Conservation (phyloP, 805 yeast species). For the Saccharomycopsis microspora region DNA sequence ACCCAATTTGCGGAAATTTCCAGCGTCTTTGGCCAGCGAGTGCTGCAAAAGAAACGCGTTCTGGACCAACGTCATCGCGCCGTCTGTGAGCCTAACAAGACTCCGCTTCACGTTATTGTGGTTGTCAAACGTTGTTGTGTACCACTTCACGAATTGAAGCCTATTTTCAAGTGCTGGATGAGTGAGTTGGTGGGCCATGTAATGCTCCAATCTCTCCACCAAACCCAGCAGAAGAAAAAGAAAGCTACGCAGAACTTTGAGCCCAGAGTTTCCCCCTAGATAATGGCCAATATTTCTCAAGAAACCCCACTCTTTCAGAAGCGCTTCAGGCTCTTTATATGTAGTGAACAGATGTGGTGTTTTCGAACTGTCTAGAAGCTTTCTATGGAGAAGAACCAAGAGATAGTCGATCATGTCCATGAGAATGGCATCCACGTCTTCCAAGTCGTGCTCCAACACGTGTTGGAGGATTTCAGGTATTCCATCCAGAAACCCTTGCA, state of each 20-base stretch:
- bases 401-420: slow-evolving; percentile 65
- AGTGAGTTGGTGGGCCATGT: slow-evolving; percentile 59
- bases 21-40: slow-evolving; percentile 19
- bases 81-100: slow-evolving; percentile 63
- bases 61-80: slow-evolving; percentile 57
- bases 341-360: slow-evolving; percentile 58
- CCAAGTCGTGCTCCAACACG: slow-evolving; percentile 45
- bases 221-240: slow-evolving; percentile 53
- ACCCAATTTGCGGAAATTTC: slow-evolving; percentile 2
- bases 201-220: slow-evolving; percentile 55
- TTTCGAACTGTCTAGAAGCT: slow-evolving; percentile 66
- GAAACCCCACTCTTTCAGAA: slow-evolving; percentile 73
- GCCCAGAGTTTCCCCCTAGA: slow-evolving; percentile 64
- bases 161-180: slow-evolving; percentile 31
- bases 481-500: slow-evolving; percentile 25
- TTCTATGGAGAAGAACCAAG: slow-evolving; percentile 59
- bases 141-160: slow-evolving; percentile 44
- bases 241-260: slow-evolving; percentile 70
- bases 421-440: slow-evolving; percentile 48
- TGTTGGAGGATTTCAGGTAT: slow-evolving; percentile 46
- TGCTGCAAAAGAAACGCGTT: slow-evolving; percentile 57
- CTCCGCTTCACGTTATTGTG: slow-evolving; percentile 73
- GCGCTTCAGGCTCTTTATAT: slow-evolving; percentile 83
- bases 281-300: slow-evolving; percentile 67
- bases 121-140: slow-evolving; percentile 53